These are phyloP conservation scores for Sindora glabra DNA, from an alignment of 306 rosid genomes.

Conservation along the genomic window DNA sequence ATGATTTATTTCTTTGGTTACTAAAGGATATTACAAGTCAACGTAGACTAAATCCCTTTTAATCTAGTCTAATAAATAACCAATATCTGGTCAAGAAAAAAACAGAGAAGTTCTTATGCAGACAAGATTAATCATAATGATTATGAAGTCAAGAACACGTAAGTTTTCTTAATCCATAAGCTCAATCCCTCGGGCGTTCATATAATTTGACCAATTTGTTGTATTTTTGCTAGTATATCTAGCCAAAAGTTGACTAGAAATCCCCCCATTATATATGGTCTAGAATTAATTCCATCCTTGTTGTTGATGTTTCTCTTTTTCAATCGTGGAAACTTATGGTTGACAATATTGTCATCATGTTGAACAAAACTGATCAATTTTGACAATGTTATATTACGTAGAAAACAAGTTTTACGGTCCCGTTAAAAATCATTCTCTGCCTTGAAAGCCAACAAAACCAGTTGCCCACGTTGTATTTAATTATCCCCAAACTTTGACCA, in stretches of 20 bases:
- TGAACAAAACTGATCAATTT: slow-evolving; percentile 10
- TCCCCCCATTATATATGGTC: not conserved
- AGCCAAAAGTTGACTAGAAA: slow-evolving; percentile 4
- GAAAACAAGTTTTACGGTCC: too few relatives aligned
- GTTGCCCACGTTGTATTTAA: not conserved
- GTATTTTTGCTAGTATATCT: slow-evolving; percentile 11
- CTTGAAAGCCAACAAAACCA: not conserved
- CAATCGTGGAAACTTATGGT: slow-evolving; percentile 17
- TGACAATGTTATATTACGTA: not conserved
- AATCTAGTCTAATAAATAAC: too few relatives aligned
- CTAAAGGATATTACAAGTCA: too few relatives aligned
- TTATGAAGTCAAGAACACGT: not conserved
- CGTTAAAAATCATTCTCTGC: not conserved
- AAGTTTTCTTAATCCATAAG: not conserved
- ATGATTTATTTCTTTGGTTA: not conserved
- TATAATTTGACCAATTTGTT: not conserved
- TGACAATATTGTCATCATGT: slow-evolving; percentile 8
- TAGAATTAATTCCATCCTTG: not conserved
- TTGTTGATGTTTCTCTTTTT: not conserved
- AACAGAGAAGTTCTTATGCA: too few relatives aligned
- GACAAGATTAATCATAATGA: slow-evolving; percentile 17
- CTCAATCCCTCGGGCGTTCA: slow-evolving; percentile 17
- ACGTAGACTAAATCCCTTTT: too few relatives aligned
- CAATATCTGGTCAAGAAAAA: too few relatives aligned
- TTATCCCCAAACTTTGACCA: too few relatives aligned